Evolutionary conservation across 345 rosid genomes (phyloP).

Genomic region (Cardamine chenopodiifolia): DNA sequence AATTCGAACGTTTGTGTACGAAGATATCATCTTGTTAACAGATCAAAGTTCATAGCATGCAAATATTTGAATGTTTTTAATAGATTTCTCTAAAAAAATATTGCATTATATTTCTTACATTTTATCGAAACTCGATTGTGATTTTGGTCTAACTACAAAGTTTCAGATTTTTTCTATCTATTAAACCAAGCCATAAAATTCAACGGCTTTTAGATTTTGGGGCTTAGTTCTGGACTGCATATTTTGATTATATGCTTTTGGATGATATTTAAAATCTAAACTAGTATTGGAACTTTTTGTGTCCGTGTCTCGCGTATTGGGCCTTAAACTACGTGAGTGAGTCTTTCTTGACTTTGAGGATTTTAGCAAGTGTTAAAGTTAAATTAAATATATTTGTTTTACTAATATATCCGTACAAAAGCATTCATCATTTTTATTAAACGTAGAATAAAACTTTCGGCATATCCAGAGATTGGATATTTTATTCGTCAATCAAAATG

Average conservation of each 20-base stretch:
- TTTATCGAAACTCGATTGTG: background rate
- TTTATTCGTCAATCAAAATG: background rate
- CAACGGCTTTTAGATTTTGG: background rate
- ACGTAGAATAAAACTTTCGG: background rate
- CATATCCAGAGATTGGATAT: background rate
- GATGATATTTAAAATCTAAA: background rate
- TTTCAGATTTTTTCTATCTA: background rate
- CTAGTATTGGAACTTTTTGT: background rate
- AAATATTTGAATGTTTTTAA: background rate
- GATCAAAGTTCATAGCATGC: background rate
- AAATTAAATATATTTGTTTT: too few relatives aligned
- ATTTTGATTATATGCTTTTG: background rate
- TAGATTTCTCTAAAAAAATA: background rate
- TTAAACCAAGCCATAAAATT: background rate
- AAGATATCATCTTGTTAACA: background rate
- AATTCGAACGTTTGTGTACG: background rate
- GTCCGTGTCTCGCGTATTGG: background rate
- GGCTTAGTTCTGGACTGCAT: background rate
- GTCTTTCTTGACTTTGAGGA: background rate
- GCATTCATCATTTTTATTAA: background rate
- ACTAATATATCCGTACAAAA: background rate
- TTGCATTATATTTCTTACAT: background rate
- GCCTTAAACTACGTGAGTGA: background rate
- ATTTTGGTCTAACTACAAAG: background rate
- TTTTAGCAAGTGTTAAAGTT: background rate